These are phyloP conservation scores for Ceratobasidium sp. DNA, from an alignment of 1,284 basidiomycete species.

Conservation along the genomic window DNA sequence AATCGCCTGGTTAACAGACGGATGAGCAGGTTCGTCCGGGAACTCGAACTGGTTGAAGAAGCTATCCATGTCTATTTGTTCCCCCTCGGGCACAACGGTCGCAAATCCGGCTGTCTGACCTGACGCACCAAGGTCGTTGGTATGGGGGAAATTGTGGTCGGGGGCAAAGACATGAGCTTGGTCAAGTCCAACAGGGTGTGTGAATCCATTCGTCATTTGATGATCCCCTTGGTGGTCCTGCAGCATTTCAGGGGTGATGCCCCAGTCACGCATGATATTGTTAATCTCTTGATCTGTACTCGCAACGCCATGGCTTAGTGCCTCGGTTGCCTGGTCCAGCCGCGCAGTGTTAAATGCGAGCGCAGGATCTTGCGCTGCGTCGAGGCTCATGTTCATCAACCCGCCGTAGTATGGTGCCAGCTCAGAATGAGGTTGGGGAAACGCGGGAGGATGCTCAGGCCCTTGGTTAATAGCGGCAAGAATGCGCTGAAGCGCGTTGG, in stretches of 20 bases:
- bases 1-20: not conserved
- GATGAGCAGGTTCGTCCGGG: not conserved
- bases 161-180: not conserved
- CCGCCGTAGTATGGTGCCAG: slow-evolving; percentile 35
- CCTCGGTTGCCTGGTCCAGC: slow-evolving; percentile 50
- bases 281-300: slow-evolving; percentile 56
- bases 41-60: slow-evolving; percentile 40
- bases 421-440: slow-evolving; percentile 23
- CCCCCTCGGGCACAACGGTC: slow-evolving; percentile 24
- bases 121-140: not conserved
- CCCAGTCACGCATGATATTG: slow-evolving; percentile 53
- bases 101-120: slow-evolving; percentile 9
- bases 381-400: slow-evolving; percentile 22
- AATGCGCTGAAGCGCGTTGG: slow-evolving; percentile 73
- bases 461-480: slow-evolving; percentile 28
- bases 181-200: not conserved
- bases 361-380: not conserved
- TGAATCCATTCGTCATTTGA: not conserved
- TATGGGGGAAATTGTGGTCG: not conserved
- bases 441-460: slow-evolving; percentile 13
- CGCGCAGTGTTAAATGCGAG: slow-evolving; percentile 1
- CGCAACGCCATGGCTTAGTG: slow-evolving; percentile 52
- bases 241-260: slow-evolving; percentile 45
- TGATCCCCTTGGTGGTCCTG: slow-evolving; percentile 7
- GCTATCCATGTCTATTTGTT: slow-evolving; percentile 36